A percentile compares a stretch with the other conserved stretches of the same genome.
phyloP scores from a whole-genome alignment of 2,329 filamentous ascomycete species.

The Talaromyces sp. region DNA sequence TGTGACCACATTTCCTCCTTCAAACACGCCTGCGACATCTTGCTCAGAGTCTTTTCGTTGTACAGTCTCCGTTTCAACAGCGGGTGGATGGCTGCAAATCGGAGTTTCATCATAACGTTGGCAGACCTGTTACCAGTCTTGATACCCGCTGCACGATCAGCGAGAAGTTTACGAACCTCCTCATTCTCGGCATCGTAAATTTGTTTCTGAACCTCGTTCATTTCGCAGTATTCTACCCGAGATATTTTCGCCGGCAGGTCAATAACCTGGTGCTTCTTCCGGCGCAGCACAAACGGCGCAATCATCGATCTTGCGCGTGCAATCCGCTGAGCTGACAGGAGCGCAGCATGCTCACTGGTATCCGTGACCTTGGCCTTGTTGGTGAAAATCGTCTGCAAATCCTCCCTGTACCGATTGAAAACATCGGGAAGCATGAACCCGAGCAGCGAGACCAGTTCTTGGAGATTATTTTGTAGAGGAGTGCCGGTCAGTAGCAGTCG shows the following conservation, averaged over 20 bases:
- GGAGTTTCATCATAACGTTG: conserved; percentile 82
- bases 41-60: conserved; percentile 64
- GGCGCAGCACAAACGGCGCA: conserved; percentile 87
- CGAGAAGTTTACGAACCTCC: conserved; percentile 55
- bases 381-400: conserved; percentile 82
- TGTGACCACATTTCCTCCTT: conserved; percentile 56
- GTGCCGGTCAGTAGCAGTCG: conserved; percentile 84
- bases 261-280: conserved; percentile 89
- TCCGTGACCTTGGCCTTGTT: conserved; percentile 77
- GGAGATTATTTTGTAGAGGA: conserved; percentile 91
- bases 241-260: conserved; percentile 77
- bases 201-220: conserved; percentile 65
- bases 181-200: conserved; percentile 70
- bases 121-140: conserved; percentile 50
- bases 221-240: conserved; percentile 72
- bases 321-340: conserved; percentile 83
- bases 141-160: conserved; percentile 52
- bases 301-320: conserved; percentile 84
- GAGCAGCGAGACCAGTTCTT: conserved; percentile 83
- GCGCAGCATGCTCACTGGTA: conserved; percentile 63
- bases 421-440: conserved; percentile 89
- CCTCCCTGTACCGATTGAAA: conserved; percentile 70
- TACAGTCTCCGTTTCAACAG: conserved; percentile 81
- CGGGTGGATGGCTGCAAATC: conserved; percentile 88
- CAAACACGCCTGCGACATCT: conserved; percentile 73